Evolutionary conservation across 202 grass and related monocot genomes (phyloP).

Genomic region (Brachypodium distachyon): DNA sequence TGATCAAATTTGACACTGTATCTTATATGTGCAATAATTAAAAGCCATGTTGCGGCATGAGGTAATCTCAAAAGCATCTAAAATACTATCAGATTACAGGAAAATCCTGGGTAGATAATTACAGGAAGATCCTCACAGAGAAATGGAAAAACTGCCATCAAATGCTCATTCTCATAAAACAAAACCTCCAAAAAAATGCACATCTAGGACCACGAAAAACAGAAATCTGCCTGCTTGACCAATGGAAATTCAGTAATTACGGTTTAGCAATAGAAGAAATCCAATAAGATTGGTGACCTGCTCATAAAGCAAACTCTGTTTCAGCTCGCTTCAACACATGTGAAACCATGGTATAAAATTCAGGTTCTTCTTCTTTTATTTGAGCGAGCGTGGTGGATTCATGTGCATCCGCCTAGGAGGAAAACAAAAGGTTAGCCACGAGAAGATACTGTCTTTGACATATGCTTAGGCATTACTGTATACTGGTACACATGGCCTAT

Average conservation of each 20-base stretch:
- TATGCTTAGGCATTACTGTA: neutral
- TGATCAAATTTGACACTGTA: no score
- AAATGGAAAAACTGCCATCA: neutral
- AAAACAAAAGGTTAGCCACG: neutral
- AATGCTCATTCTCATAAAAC: neutral
- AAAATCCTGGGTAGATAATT: neutral
- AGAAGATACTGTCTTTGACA: neutral
- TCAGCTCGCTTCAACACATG: constrained; percentile 52
- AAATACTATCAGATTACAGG: neutral
- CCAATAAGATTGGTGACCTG: neutral
- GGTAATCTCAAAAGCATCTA: neutral
- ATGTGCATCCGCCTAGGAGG: constrained; percentile 52
- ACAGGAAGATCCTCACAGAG: neutral
- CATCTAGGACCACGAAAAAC: neutral
- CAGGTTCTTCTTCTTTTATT: constrained; percentile 63
- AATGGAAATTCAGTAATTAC: neutral
- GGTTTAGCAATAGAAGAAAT: neutral
- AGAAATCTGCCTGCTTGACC: neutral
- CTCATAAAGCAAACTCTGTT: constrained; percentile 54
- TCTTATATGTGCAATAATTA: neutral
- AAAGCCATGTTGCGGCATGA: neutral
- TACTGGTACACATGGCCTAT: neutral
- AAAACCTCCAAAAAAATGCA: neutral
- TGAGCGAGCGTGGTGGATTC: constrained; percentile 63
- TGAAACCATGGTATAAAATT: constrained; percentile 62